Evolutionary conservation across 306 rosid genomes (phyloP).

Genomic region (Vigna mungo): DNA sequence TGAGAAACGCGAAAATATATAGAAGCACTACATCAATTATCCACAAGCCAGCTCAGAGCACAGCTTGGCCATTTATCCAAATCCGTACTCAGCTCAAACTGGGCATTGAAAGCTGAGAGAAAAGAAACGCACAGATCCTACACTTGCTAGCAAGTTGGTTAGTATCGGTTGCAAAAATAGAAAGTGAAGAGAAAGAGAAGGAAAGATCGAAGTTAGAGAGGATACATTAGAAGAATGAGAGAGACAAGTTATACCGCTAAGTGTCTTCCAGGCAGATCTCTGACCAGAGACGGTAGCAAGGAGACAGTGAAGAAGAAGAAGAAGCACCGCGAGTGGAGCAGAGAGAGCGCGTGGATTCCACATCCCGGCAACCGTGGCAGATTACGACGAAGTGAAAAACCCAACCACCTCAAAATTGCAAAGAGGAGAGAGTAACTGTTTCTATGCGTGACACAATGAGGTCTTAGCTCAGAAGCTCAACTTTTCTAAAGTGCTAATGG

Average conservation of each 20-base stretch:
- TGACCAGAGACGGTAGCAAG: slow-evolving; percentile 71
- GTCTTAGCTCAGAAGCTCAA: slow-evolving; percentile 28
- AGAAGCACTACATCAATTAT: background rate
- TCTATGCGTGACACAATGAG: background rate
- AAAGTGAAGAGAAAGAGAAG: background rate
- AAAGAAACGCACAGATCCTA: slow-evolving; percentile 31
- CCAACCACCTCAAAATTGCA: background rate
- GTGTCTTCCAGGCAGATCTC: slow-evolving; percentile 84
- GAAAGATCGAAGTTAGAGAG: slow-evolving; percentile 4
- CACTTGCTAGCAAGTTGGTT: background rate
- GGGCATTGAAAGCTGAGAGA: background rate
- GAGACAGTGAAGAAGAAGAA: slow-evolving; percentile 57
- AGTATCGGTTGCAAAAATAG: too few species aligned
- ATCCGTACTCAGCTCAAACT: background rate
- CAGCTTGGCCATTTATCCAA: too few species aligned
- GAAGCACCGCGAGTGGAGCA: slow-evolving; percentile 50
- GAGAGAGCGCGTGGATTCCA: slow-evolving; percentile 62
- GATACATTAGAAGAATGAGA: background rate
- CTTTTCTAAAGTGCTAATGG: slow-evolving; percentile 34
- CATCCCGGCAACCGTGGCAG: slow-evolving; percentile 57
- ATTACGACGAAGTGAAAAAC: slow-evolving; percentile 10
- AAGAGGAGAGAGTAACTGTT: slow-evolving; percentile 4
- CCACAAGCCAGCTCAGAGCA: background rate
- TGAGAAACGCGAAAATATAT: slow-evolving; percentile 23
- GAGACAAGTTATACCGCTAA: slow-evolving; percentile 51